Evolutionary conservation across 805 yeast genomes (phyloP), one percentile per base, ranked within the genome.

Genomic region (Candida sphagnicola): DNA sequence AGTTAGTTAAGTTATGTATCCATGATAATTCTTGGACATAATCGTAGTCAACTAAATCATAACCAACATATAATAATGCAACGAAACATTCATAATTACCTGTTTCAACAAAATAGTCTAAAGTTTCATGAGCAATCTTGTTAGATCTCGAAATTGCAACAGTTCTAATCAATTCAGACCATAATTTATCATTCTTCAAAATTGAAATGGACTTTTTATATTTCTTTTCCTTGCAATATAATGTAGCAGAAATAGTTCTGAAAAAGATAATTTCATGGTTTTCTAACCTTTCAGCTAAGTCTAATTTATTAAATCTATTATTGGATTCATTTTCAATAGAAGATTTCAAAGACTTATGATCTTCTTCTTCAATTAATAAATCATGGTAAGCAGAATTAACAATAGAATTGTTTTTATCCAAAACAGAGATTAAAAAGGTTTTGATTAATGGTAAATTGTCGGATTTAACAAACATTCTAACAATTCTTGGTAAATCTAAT

Each of bases 301-400:
- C 97, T 49, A 93, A 72, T 40, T 91, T 85, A 61, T 93, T 97
- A 66, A 83, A 93, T 62, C 93, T 80, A 65, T 90, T 96, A 61
- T 84, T 83, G 19, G 88, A 75, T 47, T 67, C 73, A 42, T 61
- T 67, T 44, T 91, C 98, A 47, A 91, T 89, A 19, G 90, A 85
- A 45, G 82, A 81, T 51, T 86, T 79, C 61, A 93, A 74, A 14
- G 96, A 82, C 65, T 88, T 86, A 73, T 91, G 80, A 62, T 93
- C 98, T 63, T 89, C 95, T 67, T 93, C 98, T 70, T 93, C 99
- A 48, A 93, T 88, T 67, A 93, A 76, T 55, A 93, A 67, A 55
- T 90, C 96, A 59, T 93, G 98, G 67, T 91, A 91, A 11, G 98
- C 98, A 54, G 83, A 81, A 67, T 93, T 93, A 31, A 93, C 97